These are phyloP conservation scores for Pseudophaeomoniella oleicola DNA, from an alignment of 2,329 filamentous ascomycete genomes.

Conservation along the genomic window DNA sequence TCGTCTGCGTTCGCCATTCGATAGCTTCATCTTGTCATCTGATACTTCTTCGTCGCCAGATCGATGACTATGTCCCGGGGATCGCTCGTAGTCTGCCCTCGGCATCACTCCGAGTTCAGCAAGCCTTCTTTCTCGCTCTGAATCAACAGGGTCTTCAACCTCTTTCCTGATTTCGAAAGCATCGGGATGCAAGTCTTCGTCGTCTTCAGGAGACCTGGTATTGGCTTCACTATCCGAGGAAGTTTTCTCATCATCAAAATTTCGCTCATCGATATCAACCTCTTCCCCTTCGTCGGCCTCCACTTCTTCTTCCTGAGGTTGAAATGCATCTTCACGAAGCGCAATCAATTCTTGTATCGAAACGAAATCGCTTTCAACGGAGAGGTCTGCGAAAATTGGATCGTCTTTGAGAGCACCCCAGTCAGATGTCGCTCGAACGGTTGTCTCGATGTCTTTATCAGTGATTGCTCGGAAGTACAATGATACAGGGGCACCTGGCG, in stretches of 20 bases:
- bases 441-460: slow-evolving; percentile 27
- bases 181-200: background rate
- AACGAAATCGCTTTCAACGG: slow-evolving; percentile 23
- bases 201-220: background rate
- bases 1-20: background rate
- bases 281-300: slow-evolving; percentile 5
- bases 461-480: slow-evolving; percentile 31
- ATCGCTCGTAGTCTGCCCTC: background rate
- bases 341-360: slow-evolving; percentile 27
- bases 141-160: background rate
- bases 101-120: background rate
- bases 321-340: slow-evolving; percentile 17
- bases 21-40: background rate
- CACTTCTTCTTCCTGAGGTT: slow-evolving; percentile 16
- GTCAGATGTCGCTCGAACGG: slow-evolving; percentile 33
- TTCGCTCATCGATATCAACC: background rate
- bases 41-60: background rate
- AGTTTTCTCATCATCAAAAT: slow-evolving; percentile 1
- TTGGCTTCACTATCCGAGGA: background rate
- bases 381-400: slow-evolving; percentile 33
- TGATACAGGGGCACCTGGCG: slow-evolving; percentile 30
- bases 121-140: background rate
- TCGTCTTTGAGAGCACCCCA: slow-evolving; percentile 36
- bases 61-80: background rate
- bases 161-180: background rate